Conservation (phyloP, 306 rosid genomes). For the Aeschynomene evenia region DNA sequence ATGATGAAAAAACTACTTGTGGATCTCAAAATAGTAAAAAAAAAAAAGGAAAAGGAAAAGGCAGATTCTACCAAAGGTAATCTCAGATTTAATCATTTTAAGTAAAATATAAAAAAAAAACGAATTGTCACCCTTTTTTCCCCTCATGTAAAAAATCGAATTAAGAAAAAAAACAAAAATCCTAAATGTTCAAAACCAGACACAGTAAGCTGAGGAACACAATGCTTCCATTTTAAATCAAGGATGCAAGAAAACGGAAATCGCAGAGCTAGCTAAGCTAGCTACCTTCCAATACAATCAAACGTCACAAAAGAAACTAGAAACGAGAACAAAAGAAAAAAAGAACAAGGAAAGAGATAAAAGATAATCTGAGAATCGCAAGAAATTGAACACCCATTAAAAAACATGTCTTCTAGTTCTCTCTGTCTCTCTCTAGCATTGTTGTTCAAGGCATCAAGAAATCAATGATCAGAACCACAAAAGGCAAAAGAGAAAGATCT, state of each 20-base stretch:
- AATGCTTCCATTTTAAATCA: not conserved
- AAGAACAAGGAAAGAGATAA: not conserved
- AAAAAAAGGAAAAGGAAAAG: no score
- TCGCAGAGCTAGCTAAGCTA: not conserved
- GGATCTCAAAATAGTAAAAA: not conserved
- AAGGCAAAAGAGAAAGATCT: not conserved
- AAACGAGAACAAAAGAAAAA: not conserved
- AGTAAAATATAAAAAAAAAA: not conserved
- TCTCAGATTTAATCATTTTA: not conserved
- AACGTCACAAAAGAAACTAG: not conserved
- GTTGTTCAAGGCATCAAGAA: not conserved
- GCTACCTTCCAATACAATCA: not conserved
- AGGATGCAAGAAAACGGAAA: not conserved
- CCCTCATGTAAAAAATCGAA: not conserved
- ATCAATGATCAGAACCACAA: slow-evolving; percentile 14
- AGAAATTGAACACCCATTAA: not conserved
- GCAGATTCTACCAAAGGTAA: not conserved
- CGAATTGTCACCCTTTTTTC: no score
- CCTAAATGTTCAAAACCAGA: not conserved
- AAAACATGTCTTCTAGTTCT: not conserved
- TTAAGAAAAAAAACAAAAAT: not conserved
- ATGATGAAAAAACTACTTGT: not conserved
- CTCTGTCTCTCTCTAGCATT: not conserved
- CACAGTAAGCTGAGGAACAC: not conserved
- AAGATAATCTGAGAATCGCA: not conserved